phyloP scores from a whole-genome alignment of 495 filamentous ascomycete genomes.

The Penicillium flavigenum region DNA sequence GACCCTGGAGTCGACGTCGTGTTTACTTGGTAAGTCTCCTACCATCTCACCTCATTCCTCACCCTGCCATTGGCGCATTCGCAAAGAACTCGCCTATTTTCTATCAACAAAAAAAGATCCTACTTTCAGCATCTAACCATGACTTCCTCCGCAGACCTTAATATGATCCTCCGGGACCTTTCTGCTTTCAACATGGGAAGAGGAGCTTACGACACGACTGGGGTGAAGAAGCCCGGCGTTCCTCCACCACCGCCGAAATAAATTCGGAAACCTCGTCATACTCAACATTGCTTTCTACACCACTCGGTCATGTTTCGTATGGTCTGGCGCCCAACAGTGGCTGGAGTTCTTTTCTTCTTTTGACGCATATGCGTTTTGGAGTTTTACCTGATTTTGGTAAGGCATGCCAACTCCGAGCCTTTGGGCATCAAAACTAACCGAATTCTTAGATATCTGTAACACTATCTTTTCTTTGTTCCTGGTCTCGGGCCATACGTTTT shows the following conservation, averaged over 20 bases:
- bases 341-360: constrained; percentile 24
- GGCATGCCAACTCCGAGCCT: constrained; percentile 14
- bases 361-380: constrained; percentile 34
- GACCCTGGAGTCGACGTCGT: constrained; percentile 24
- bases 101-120: not conserved
- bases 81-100: not conserved
- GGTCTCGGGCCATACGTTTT: constrained; percentile 20
- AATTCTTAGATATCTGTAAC: constrained; percentile 37
- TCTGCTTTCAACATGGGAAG: constrained; percentile 58
- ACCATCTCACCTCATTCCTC: constrained; percentile 23
- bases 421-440: constrained; percentile 31
- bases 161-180: constrained; percentile 52
- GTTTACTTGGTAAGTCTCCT: constrained; percentile 28
- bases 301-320: constrained; percentile 30
- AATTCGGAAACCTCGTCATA: constrained; percentile 22
- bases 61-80: constrained; percentile 16
- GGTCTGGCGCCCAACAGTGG: constrained; percentile 30
- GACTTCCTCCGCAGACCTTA: constrained; percentile 36
- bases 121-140: constrained; percentile 32
- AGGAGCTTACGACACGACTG: constrained; percentile 60
- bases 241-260: constrained; percentile 47
- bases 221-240: constrained; percentile 56
- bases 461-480: constrained; percentile 33
- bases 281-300: constrained; percentile 24
- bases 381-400: constrained; percentile 36